Evolutionary conservation across 352 stramenopile species (phyloP).

Genomic region (Phytopythium boreale): DNA sequence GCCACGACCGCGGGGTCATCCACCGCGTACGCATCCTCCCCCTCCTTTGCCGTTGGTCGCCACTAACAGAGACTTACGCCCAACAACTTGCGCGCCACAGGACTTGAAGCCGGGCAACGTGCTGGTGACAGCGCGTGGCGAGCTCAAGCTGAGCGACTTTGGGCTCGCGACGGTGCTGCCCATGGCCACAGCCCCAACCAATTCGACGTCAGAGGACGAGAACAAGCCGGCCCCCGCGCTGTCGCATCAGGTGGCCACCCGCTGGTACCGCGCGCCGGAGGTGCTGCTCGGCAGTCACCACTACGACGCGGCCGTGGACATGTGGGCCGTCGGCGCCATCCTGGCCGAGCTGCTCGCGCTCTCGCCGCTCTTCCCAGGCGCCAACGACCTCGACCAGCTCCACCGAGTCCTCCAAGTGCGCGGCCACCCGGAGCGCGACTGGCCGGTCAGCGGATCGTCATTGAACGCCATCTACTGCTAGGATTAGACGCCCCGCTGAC

Average conservation of each 20-base stretch:
- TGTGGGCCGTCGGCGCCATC: slow-evolving; percentile 70
- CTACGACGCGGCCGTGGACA: slow-evolving; percentile 64
- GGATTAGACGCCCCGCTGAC: neutral
- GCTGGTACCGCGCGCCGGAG: slow-evolving; percentile 82
- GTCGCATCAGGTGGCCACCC: slow-evolving; percentile 75
- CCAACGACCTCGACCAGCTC: slow-evolving; percentile 84
- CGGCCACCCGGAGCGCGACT: slow-evolving; percentile 49
- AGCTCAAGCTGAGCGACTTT: slow-evolving; percentile 80
- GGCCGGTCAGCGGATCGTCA: slow-evolving; percentile 27
- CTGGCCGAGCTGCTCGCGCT: slow-evolving; percentile 61
- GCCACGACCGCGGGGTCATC: slow-evolving; percentile 58
- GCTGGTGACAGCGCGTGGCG: slow-evolving; percentile 41
- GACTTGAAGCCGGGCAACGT: slow-evolving; percentile 79
- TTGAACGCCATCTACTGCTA: neutral
- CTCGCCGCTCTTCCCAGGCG: slow-evolving; percentile 68
- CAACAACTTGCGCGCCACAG: slow-evolving; percentile 12
- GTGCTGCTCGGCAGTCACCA: slow-evolving; percentile 65
- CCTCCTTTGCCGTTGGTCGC: neutral
- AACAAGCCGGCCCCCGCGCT: slow-evolving; percentile 27
- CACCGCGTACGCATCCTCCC: slow-evolving; percentile 35
- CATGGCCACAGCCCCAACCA: slow-evolving; percentile 1
- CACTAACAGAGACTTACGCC: neutral
- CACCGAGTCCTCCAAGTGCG: slow-evolving; percentile 69
- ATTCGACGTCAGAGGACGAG: too few relatives aligned
- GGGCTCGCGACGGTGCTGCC: slow-evolving; percentile 71